Evolutionary conservation across 495 filamentous ascomycete species (phyloP), one percentile per base, ranked within the genome.

Genomic region (Penicillium soppii): DNA sequence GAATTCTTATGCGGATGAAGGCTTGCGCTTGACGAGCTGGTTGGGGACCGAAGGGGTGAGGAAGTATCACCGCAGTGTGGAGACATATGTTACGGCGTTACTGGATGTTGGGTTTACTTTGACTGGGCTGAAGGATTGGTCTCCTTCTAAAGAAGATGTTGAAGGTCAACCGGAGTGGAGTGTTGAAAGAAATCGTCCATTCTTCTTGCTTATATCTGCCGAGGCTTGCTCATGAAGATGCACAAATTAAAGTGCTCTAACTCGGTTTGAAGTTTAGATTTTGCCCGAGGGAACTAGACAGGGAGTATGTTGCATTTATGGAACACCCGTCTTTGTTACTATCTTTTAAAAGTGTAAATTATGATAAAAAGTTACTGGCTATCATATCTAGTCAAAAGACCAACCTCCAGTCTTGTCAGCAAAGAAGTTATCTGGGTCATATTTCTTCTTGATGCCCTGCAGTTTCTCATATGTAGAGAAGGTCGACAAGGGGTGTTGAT

Each of bases 371-470:
- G n/a, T 17, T 6, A 19, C 13, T 6, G 19, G 15, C 17, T 13
- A 29, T 19, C 12, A 8, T 7, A 2, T 42, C 30, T 54, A 68
- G 8, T 44, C 57, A 48, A 70, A 70, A 4, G 67, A 68, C 67
- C 67, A 68, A 12, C 62, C 65, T 2, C 67, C 65, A 13, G 67
- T 70, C 51, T 62, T 58, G 13, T 67, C 61, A 7, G 52, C 56
- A 45, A 73, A 70, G 56, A 70, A 69, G 36, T 65, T 54, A 43
- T 66, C 60, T 2, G 67, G 68, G 43, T 73, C 68, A 50, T 73
- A 73, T 27, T 52, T 65, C 54, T 50, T 58, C 59, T 72, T 73
- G 25, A 73, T 66, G 22, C 53, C 43, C 45, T 65, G 61, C 50
- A 70, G 43, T 29, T 51, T 61, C 1, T 43, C 22, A 25, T 59